phyloP scores from a whole-genome alignment of 2,329 filamentous ascomycete species.

The Ceratocystis albifundus region DNA sequence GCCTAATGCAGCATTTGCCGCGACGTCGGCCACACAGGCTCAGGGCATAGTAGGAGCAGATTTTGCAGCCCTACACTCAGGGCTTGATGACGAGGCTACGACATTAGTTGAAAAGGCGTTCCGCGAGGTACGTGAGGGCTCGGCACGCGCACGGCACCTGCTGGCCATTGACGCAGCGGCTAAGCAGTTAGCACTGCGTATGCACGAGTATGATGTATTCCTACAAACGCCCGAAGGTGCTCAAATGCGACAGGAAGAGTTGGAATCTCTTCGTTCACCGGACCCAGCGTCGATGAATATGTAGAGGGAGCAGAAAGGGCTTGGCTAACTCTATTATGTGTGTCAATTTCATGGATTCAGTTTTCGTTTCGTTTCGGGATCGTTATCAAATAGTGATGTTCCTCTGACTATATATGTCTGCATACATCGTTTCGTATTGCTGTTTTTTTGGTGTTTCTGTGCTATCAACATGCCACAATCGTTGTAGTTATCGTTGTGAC shows the following conservation, averaged over 20 bases:
- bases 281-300: conserved; percentile 4
- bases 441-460: no score
- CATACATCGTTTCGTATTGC: no score
- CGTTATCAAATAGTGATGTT: no score
- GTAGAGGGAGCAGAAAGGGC: background rate
- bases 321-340: no score
- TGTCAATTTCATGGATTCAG: no score
- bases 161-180: conserved; percentile 44
- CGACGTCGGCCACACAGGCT: background rate
- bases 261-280: conserved; percentile 7
- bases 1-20: conserved; percentile 1
- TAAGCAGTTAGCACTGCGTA: conserved; percentile 43
- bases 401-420: no score
- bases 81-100: conserved; percentile 31
- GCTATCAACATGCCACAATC: no score
- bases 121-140: conserved; percentile 35
- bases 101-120: conserved; percentile 38
- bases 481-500: no score
- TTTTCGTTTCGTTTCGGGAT: no score
- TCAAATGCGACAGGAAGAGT: conserved; percentile 15
- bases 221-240: conserved; percentile 25
- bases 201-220: conserved; percentile 42
- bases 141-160: conserved; percentile 37
- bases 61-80: conserved; percentile 24
- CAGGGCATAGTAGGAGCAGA: conserved; percentile 4